These are phyloP conservation scores for Helminthosporium solani DNA, from an alignment of 2,329 filamentous ascomycete genomes.

Conservation along the genomic window DNA sequence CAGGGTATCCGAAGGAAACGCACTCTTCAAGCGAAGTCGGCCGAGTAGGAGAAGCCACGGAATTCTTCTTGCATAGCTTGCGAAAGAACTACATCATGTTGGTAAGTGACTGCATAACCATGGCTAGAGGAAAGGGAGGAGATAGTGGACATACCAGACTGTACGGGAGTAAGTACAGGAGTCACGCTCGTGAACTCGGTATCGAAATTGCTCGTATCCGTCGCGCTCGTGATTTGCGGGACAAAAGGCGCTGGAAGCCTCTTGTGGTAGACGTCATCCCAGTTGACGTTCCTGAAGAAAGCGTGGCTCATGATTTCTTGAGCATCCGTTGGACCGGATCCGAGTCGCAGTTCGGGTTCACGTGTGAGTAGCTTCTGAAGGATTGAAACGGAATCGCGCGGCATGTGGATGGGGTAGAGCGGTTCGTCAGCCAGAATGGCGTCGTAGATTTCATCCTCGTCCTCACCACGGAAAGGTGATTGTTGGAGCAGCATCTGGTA, in stretches of 20 bases:
- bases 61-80: conserved; percentile 99
- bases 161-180: conserved; percentile 92
- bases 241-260: conserved; percentile 84
- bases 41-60: conserved; percentile 96
- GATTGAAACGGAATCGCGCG: conserved; percentile 94
- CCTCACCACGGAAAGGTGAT: conserved; percentile 96
- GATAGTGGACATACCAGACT: no score
- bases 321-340: conserved; percentile 92
- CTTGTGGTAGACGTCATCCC: conserved; percentile 99
- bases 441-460: conserved; percentile 99
- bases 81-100: conserved; percentile 71
- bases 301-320: conserved; percentile 99
- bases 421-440: conserved; percentile 97
- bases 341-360: conserved; percentile 88
- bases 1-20: conserved; percentile 22
- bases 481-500: conserved; percentile 99
- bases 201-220: conserved; percentile 99
- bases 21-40: conserved; percentile 67
- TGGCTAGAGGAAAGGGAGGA: no score
- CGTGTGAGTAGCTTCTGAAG: conserved; percentile 95
- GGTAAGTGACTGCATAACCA: conserved; percentile 17
- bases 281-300: conserved; percentile 97
- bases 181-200: conserved; percentile 98
- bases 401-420: conserved; percentile 98
- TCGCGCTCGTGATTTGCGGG: conserved; percentile 84